Evolutionary conservation across 805 yeast species (phyloP), one percentile per base, ranked within the genome.

Genomic region (Scheffersomyces stipitis): DNA sequence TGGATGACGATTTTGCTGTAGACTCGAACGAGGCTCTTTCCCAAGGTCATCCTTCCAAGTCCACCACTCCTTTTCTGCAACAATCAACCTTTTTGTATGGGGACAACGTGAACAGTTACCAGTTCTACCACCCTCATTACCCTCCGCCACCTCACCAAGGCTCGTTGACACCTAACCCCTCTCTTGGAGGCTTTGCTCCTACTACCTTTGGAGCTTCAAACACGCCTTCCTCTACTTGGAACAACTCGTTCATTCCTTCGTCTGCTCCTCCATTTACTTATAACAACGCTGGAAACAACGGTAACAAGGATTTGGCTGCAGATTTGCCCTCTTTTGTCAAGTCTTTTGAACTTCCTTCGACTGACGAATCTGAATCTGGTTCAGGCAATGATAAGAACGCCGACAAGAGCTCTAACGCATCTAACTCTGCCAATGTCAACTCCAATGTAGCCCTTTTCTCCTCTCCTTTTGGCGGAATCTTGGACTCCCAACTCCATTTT

Each of bases 181-280:
- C 54, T 5, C 39, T 45, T 12, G 56, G 52, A 1, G 39, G 47
- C 4, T 54, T 50, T 34, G 45, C 34, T 26, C 49, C 27, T 20
- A 49, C 41, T 20, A 35, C 33, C 35, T 40, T 43, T 42, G 52
- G 36, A 28, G 55, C 49, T 35, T 55, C 54, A 28, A 47, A 41
- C 23, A 66, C 73, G 12, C 73, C 73, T 10, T 41, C 55, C 5
- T 55, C 52, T 38, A 64, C 75, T 5, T 63, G 69, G 67, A 56
- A 56, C 33, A 52, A 43, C 38, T 51, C 40, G 20, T 62, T 56
- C 31, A 42, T 63, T 15, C 71, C 71, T 2, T 50, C 58, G 18
- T 52, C 66, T 4, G 71, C 71, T 3, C 71, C 70, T 14, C 70
- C 70, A 0, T 55, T 62, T 28, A 45, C 52, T 15, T 57, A 57